Percentiles rank a stretch among this genome's conserved stretches.
Evolutionary conservation across 768 basidiomycete genomes (phyloP).

Genomic region (Crassisporium funariophilum): DNA sequence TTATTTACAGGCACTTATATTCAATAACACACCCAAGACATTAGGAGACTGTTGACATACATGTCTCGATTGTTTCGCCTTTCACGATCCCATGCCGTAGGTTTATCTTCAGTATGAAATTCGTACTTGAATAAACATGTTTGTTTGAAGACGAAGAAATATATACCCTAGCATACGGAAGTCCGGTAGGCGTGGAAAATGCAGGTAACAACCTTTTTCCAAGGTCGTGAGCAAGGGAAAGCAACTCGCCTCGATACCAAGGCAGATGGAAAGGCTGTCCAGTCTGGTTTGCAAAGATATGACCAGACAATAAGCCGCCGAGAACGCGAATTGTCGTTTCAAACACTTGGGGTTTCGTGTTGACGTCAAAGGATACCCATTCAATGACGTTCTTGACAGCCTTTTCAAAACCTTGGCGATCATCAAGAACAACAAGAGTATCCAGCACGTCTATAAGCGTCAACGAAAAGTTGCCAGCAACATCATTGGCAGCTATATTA

Average conservation of each 20-base stretch:
- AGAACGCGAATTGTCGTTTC: conserved; percentile 95
- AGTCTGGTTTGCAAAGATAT: conserved; percentile 72
- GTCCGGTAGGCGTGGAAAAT: conserved; percentile 87
- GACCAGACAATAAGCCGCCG: conserved; percentile 86
- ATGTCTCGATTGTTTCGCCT: conserved; percentile 83
- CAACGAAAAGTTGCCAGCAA: conserved; percentile 90
- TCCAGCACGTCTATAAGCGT: conserved; percentile 85
- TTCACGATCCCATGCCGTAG: conserved; percentile 74
- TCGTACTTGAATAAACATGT: conserved; percentile 4
- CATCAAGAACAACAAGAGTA: conserved; percentile 85
- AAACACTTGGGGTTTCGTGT: conserved; percentile 97
- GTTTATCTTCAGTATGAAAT: conserved; percentile 60
- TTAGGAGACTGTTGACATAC: conserved; percentile 46
- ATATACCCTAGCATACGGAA: conserved; percentile 87
- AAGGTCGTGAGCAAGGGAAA: conserved; percentile 83
- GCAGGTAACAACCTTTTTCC: conserved; percentile 87
- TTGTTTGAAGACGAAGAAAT: conserved; percentile 7
- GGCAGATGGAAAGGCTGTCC: conserved; percentile 73
- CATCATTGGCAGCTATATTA: conserved; percentile 86
- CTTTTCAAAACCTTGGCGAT: conserved; percentile 76
- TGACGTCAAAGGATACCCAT: conserved; percentile 88
- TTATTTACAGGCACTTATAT: conserved; percentile 29
- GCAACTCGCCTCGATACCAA: conserved; percentile 83
- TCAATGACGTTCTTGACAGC: conserved; percentile 82
- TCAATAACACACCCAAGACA: background rate